A percentile compares a stretch with the other conserved stretches of the same genome.
phyloP scores from a whole-genome alignment of 106 monocot species.

The Apostasia ramifera region DNA sequence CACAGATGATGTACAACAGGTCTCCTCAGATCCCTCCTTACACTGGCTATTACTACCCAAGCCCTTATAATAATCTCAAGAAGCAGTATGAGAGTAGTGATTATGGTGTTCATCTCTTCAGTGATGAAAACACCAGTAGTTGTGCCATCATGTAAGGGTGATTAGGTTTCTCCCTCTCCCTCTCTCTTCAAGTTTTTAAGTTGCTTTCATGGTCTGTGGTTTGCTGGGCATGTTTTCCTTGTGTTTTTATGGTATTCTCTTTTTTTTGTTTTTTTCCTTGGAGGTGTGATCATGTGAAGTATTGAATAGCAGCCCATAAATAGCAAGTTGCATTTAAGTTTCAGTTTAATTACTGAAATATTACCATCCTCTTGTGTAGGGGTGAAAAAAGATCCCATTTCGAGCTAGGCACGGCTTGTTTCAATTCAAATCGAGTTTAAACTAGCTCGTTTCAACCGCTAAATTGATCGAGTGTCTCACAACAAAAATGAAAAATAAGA shows the following conservation, averaged over 20 bases:
- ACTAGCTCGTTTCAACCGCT: too few relatives aligned
- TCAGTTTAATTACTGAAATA: too few relatives aligned
- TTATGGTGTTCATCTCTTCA: constrained; percentile 68
- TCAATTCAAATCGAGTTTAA: too few relatives aligned
- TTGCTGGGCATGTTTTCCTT: not conserved
- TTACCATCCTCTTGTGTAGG: too few relatives aligned
- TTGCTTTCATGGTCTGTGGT: not conserved
- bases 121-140: constrained; percentile 76
- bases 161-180: not conserved
- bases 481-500: too few relatives aligned
- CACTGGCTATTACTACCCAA: constrained; percentile 52
- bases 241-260: not conserved
- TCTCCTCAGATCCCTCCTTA: constrained; percentile 60
- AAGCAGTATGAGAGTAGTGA: constrained; percentile 20
- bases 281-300: not conserved
- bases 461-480: too few relatives aligned
- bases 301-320: too few relatives aligned
- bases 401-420: too few relatives aligned
- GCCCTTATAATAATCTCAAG: constrained; percentile 16
- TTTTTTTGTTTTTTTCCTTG: not conserved
- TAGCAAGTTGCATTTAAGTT: too few relatives aligned
- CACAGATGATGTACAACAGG: constrained; percentile 77
- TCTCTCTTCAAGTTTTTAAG: not conserved
- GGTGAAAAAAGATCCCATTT: too few relatives aligned
- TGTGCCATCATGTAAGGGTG: constrained; percentile 68